Evolutionary conservation across 768 basidiomycete species (phyloP), one percentile per base, ranked within the genome.

Genomic region (Tephrocybe sp.): DNA sequence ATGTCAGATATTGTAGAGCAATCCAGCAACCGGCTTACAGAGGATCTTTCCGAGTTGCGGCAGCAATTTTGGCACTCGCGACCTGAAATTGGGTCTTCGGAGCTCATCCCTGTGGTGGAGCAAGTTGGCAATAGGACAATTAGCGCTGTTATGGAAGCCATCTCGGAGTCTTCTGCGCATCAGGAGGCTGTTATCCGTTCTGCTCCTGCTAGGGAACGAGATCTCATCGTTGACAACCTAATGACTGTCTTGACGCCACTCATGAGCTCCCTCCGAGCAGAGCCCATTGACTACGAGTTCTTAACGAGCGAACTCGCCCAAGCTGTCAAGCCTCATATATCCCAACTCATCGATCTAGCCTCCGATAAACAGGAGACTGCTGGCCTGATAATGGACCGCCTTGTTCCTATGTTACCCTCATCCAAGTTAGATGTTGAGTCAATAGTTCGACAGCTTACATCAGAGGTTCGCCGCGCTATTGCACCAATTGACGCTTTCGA

Each of bases 341-440:
- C 89, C 1, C 89, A 93, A 58, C 82, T 93, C 52, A 93, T 93
- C 54, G 91, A 93, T 62, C 78, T 93, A 43, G 85, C 91, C 22
- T 90, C 88, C 0, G 91, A 93, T 64, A 93, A 93, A 65, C 79
- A 88, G 32, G 91, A 93, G 67, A 93, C 91, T 3, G 91, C 91
- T 3, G 76, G 79, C 6, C 78, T 93, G 36, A 93, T 93, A 51
- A 80, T 91, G 23, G 80, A 92, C 45, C 72, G 79, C 17, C 78
- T 93, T 34, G 51, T 83, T 5, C 91, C 91, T 9, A 63, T 89
- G 48, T 60, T 92, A 14, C 83, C 83, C 9, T 63, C 72, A 22
- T 44, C 69, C 42, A 55, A 65, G 31, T 48, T 79, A 22, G 84
- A 92, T 59, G 74, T 76, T 1, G 77, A 82, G 42, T 71, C 74